Conservation (phyloP, 257 asterid species). For the Hygrophila difformis region DNA sequence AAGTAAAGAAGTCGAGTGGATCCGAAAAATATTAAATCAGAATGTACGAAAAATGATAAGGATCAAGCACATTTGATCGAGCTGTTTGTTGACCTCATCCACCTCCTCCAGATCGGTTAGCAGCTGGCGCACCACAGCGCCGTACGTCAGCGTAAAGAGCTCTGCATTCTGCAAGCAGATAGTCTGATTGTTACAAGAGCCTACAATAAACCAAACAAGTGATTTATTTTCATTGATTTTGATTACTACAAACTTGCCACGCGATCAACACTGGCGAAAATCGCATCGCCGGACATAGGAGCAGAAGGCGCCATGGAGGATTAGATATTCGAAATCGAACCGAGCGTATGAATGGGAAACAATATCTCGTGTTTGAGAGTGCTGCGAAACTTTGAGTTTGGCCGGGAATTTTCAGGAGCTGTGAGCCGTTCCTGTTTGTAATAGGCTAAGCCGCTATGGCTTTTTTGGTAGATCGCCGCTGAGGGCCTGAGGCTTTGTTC, state of each 20-base stretch:
- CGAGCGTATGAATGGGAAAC: too few relatives aligned
- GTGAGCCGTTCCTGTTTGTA: too few relatives aligned
- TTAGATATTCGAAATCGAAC: too few relatives aligned
- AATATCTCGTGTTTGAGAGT: too few relatives aligned
- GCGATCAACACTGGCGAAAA: conserved; percentile 48
- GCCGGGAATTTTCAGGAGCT: too few relatives aligned
- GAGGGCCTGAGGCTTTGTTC: too few relatives aligned
- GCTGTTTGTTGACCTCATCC: conserved; percentile 95
- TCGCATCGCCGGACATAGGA: conserved; percentile 53
- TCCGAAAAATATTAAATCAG: too few relatives aligned
- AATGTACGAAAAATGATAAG: neutral
- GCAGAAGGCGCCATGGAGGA: conserved; percentile 36
- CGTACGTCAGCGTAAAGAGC: conserved; percentile 85
- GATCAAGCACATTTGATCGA: conserved; percentile 68
- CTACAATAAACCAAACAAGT: neutral
- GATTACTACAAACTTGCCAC: conserved; percentile 27
- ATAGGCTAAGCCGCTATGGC: too few relatives aligned
- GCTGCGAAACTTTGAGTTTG: too few relatives aligned
- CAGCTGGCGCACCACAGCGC: conserved; percentile 93
- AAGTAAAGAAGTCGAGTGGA: neutral
- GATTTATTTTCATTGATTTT: neutral
- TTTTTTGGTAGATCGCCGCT: too few relatives aligned
- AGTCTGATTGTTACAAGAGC: conserved; percentile 1
- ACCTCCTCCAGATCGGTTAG: conserved; percentile 97
- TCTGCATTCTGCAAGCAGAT: conserved; percentile 62